Evolutionary conservation across 1,139 yeast species (phyloP), one percentile per base, ranked within the genome.

Genomic region (Blastobotrys aristatus): DNA sequence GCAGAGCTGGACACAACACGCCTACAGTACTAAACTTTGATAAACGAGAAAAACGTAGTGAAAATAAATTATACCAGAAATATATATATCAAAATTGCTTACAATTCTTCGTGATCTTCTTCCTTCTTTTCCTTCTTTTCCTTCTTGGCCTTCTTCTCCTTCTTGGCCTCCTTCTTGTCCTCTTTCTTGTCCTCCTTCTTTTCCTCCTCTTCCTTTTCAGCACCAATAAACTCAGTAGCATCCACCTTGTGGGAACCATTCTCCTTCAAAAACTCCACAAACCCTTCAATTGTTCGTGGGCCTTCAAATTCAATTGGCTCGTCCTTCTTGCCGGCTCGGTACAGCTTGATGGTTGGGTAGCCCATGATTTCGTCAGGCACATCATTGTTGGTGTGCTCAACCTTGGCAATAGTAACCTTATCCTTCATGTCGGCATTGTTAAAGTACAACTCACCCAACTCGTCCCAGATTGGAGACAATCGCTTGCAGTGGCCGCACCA

Each of bases 401-500:
- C 71, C 70, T 90, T 81, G 58, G 96, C 97, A 63, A 92, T 73
- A 44, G 82, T 66, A 51, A 90, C 87, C 65, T 80, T 72, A 42
- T 72, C 69, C 41, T 70, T 51, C 45, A 53, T 49, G 46, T 56
- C 57, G 37, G 50, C 37, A 51, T 77, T 78, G 47, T 76, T 70
- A 50, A 72, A 74, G 68, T 74, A 84, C 50, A 84, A 65, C 46
- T 72, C 81, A 50, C 89, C 97, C 59, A 92, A 78, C 66, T 88
- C 94, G 65, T 86, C 96, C 75, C 84, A 92, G 52, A 74, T 76
- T 64, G 98, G 98, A 50, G 96, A 96, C 70, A 90, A 77, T 70
- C 79, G 87, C 78, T 90, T 90, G 78, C 98, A 90, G 76, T 90
- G 97, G 44, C 97, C 97, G 75, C 98, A 90, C 98, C 98, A 92